These are phyloP conservation scores for Lactarius akahatsu DNA, from an alignment of 768 basidiomycete species.

Conservation along the genomic window DNA sequence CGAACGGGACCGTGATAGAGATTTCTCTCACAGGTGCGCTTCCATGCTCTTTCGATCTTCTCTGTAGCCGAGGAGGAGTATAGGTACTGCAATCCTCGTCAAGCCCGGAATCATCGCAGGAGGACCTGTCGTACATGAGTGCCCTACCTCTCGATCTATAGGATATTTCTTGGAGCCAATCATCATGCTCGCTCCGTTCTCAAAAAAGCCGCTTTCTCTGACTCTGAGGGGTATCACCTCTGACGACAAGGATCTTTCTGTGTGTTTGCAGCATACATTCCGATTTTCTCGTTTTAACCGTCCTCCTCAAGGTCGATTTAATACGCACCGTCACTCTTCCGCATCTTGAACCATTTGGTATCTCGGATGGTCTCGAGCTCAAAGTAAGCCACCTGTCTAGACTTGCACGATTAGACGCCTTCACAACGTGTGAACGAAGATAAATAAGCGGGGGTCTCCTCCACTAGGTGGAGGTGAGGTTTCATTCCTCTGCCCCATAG, in stretches of 20 bases:
- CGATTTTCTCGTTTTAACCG: conserved; percentile 2
- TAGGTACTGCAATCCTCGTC: conserved; percentile 88
- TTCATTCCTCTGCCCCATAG: conserved; percentile 88
- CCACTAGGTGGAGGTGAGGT: conserved; percentile 93
- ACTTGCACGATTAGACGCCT: neutral
- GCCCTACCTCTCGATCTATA: conserved; percentile 82
- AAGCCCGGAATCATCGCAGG: conserved; percentile 92
- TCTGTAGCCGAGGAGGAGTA: neutral
- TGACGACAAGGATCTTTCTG: conserved; percentile 89
- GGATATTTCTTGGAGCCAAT: conserved; percentile 95
- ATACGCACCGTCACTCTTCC: conserved; percentile 89
- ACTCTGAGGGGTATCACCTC: conserved; percentile 90
- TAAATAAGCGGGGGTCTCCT: conserved; percentile 90
- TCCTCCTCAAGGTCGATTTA: conserved; percentile 67
- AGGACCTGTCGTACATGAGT: conserved; percentile 79
- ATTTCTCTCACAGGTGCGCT: conserved; percentile 88
- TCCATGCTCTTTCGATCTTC: neutral
- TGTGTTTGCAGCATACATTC: conserved; percentile 38
- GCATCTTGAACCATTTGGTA: conserved; percentile 85
- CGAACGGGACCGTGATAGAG: conserved; percentile 93
- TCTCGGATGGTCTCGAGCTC: conserved; percentile 87
- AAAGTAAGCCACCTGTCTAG: conserved; percentile 48
- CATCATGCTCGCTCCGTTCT: conserved; percentile 87
- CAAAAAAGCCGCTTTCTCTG: conserved; percentile 80
- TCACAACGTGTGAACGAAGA: conserved; percentile 46